Conservation (phyloP, 768 basidiomycete genomes). For the Trametes cingulata region DNA sequence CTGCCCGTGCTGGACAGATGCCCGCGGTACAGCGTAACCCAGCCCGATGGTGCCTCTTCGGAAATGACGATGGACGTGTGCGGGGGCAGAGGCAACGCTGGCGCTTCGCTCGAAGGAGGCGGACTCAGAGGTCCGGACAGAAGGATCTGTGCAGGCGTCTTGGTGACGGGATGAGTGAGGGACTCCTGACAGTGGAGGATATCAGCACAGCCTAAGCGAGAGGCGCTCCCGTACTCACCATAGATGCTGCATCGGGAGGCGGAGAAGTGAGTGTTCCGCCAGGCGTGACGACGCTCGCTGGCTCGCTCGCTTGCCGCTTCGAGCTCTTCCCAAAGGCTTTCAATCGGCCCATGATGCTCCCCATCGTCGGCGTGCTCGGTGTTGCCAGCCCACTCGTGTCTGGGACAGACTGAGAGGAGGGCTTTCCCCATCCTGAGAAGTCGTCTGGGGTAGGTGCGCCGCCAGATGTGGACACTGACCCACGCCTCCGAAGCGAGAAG, state of each 20-base stretch:
- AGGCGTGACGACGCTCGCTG: slow-evolving; percentile 19
- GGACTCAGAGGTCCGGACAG: slow-evolving; percentile 61
- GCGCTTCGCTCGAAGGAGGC: slow-evolving; percentile 72
- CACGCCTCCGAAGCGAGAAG: slow-evolving; percentile 49
- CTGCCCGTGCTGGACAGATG: slow-evolving; percentile 57
- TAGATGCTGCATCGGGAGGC: slow-evolving; percentile 16
- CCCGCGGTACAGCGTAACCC: slow-evolving; percentile 77
- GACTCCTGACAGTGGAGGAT: slow-evolving; percentile 22
- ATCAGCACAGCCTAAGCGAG: neutral
- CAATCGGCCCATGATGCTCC: slow-evolving; percentile 77
- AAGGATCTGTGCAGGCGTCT: slow-evolving; percentile 55
- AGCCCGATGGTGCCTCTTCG: slow-evolving; percentile 77
- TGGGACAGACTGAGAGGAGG: neutral
- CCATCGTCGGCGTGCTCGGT: slow-evolving; percentile 47
- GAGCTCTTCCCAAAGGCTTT: slow-evolving; percentile 71
- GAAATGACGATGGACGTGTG: slow-evolving; percentile 73
- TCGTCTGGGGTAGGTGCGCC: slow-evolving; percentile 46
- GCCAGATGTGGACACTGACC: slow-evolving; percentile 43
- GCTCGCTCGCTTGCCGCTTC: slow-evolving; percentile 37
- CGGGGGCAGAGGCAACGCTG: slow-evolving; percentile 58
- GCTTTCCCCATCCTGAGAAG: slow-evolving; percentile 42
- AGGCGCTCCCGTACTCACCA: slow-evolving; percentile 28
- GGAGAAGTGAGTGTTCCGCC: slow-evolving; percentile 15
- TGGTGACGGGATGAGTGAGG: slow-evolving; percentile 29
- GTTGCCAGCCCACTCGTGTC: slow-evolving; percentile 40